phyloP scores from a whole-genome alignment of 2,329 filamentous ascomycete species.

The Aureobasidium sp. region DNA sequence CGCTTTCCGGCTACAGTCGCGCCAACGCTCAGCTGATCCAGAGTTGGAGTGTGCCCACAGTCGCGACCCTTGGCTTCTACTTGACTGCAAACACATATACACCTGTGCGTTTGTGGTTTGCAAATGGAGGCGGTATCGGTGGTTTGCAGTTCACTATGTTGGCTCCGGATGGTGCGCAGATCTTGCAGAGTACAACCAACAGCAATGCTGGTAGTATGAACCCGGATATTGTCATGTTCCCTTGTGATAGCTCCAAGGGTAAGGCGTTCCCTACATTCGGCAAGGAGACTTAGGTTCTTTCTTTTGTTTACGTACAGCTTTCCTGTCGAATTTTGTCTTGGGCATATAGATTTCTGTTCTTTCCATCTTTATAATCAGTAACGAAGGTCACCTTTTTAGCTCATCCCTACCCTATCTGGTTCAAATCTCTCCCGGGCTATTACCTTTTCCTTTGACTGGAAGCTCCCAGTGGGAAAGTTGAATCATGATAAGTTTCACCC shows the following conservation, averaged over 20 bases:
- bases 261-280: slow-evolving; percentile 14
- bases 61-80: not conserved
- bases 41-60: not conserved
- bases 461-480: no score
- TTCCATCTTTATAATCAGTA: no score
- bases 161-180: slow-evolving; percentile 6
- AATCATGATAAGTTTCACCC: no score
- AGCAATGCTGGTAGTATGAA: not conserved
- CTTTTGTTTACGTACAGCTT: not conserved
- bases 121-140: slow-evolving; percentile 6
- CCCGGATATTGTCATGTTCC: slow-evolving; percentile 10
- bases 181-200: not conserved
- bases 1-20: slow-evolving; percentile 21
- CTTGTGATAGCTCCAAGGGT: slow-evolving; percentile 5
- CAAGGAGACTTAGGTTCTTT: not conserved
- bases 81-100: slow-evolving; percentile 15
- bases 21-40: slow-evolving; percentile 19
- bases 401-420: no score
- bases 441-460: no score
- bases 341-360: no score
- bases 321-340: no score
- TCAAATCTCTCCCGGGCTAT: no score
- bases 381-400: no score
- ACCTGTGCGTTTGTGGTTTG: slow-evolving; percentile 5
- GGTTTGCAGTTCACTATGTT: slow-evolving; percentile 10